Percentiles rank a stretch among this genome's conserved stretches.
phyloP scores from a whole-genome alignment of 2,329 filamentous ascomycete species.

The Fusarium sambucinum region DNA sequence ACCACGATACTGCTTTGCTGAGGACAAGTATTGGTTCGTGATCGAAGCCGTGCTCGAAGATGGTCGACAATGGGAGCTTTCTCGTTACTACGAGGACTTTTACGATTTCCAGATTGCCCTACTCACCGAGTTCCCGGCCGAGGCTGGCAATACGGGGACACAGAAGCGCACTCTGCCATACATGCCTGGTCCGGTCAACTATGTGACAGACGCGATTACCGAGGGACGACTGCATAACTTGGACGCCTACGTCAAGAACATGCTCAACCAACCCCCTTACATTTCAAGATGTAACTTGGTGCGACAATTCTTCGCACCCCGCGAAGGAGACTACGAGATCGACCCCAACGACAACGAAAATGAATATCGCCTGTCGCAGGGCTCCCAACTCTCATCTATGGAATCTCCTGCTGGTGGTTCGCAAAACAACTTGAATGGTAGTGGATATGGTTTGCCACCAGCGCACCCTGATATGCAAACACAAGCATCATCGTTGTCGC shows the following conservation, averaged over 20 bases:
- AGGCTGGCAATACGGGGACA: constrained; percentile 86
- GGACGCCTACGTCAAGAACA: constrained; percentile 94
- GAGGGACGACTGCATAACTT: constrained; percentile 92
- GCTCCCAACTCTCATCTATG: constrained; percentile 74
- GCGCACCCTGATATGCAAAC: constrained; percentile 44
- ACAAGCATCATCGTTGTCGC: constrained; percentile 46
- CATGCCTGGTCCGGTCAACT: constrained; percentile 98
- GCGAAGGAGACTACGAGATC: constrained; percentile 93
- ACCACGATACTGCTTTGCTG: constrained; percentile 92
- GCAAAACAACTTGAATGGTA: constrained; percentile 71
- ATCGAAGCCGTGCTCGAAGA: constrained; percentile 93
- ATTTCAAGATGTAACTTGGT: constrained; percentile 88
- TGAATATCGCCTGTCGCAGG: constrained; percentile 80
- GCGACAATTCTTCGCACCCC: constrained; percentile 89
- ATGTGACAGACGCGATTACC: constrained; percentile 97
- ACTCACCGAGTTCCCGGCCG: constrained; percentile 89
- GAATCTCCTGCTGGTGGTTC: constrained; percentile 72
- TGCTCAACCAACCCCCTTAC: constrained; percentile 84
- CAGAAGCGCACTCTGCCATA: constrained; percentile 89
- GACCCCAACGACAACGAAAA: constrained; percentile 80
- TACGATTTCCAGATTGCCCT: constrained; percentile 98
- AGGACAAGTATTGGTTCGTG: constrained; percentile 99
- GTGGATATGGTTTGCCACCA: constrained; percentile 66
- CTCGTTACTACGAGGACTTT: constrained; percentile 97
- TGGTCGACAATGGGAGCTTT: constrained; percentile 91